Evolutionary conservation across 192 early-diverging fungal species (phyloP).

Genomic region (Kickxella alabastrina): DNA sequence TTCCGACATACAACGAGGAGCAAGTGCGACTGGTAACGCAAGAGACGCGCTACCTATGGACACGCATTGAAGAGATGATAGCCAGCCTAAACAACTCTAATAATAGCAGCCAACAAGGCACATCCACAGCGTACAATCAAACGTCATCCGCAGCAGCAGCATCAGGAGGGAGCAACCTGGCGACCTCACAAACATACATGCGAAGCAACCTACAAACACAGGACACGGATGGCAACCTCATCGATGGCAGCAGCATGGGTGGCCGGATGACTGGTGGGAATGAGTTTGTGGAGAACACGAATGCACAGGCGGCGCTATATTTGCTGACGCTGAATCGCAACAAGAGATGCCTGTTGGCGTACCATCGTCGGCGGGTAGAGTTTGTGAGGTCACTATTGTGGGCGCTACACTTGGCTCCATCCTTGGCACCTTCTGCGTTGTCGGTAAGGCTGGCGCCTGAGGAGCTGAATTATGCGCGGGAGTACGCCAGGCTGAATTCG

Average conservation of each 20-base stretch:
- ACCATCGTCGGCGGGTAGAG: conserved; percentile 71
- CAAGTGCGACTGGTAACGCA: conserved; percentile 73
- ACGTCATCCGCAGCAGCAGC: conserved; percentile 3
- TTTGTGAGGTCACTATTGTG: conserved; percentile 64
- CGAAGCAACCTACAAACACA: not conserved
- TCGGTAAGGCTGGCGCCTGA: conserved; percentile 18
- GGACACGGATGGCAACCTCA: no score
- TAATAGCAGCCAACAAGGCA: conserved; percentile 8
- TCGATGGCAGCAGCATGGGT: no score
- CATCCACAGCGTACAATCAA: not conserved
- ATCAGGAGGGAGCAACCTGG: no score
- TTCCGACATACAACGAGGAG: conserved; percentile 77
- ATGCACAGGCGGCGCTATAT: conserved; percentile 37
- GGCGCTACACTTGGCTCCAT: conserved; percentile 39
- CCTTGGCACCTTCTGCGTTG: conserved; percentile 25
- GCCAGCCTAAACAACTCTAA: conserved; percentile 14
- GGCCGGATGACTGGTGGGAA: not conserved
- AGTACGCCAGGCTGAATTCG: conserved; percentile 64
- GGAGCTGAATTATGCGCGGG: conserved; percentile 43
- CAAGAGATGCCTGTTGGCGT: conserved; percentile 86
- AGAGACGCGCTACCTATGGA: conserved; percentile 69
- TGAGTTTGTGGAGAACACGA: conserved; percentile 13
- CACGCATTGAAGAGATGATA: conserved; percentile 50
- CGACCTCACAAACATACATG: no score
- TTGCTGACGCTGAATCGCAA: conserved; percentile 61